Conservation (phyloP, 2,329 filamentous ascomycete species). For the Aspergillus neoniger region DNA sequence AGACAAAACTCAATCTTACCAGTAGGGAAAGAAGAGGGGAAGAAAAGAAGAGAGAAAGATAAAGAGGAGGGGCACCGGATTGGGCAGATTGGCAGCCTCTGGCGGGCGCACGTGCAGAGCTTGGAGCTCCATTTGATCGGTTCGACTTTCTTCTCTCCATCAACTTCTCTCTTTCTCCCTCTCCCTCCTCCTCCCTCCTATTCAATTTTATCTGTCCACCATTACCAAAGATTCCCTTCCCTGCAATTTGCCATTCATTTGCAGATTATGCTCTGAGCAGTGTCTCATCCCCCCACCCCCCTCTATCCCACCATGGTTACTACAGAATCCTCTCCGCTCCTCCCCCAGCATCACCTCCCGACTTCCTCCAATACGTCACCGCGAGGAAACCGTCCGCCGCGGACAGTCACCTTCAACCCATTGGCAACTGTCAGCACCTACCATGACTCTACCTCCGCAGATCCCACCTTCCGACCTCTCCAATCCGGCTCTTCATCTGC, state of each 20-base stretch:
- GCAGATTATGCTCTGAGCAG: constrained; percentile 4
- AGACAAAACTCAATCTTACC: no score
- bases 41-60: neutral
- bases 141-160: constrained; percentile 8
- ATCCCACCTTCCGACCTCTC: constrained; percentile 44
- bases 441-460: constrained; percentile 43
- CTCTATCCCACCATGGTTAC: constrained; percentile 32
- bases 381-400: constrained; percentile 37
- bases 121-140: constrained; percentile 18
- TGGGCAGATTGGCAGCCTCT: constrained; percentile 12
- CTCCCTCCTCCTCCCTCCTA: neutral
- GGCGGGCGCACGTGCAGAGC: constrained; percentile 28
- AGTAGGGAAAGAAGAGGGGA: neutral
- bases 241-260: neutral
- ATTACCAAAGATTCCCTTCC: neutral
- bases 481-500: constrained; percentile 42
- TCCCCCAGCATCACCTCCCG: constrained; percentile 36
- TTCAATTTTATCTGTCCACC: neutral
- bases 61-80: neutral
- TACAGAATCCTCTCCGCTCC: constrained; percentile 46
- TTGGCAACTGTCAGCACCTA: constrained; percentile 49
- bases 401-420: constrained; percentile 53
- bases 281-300: constrained; percentile 10
- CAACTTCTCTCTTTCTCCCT: constrained; percentile 8
- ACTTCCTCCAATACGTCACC: constrained; percentile 41